Base-by-base conservation (phyloP, 179 eudicot species). In the Camellia oleifera region DNA sequence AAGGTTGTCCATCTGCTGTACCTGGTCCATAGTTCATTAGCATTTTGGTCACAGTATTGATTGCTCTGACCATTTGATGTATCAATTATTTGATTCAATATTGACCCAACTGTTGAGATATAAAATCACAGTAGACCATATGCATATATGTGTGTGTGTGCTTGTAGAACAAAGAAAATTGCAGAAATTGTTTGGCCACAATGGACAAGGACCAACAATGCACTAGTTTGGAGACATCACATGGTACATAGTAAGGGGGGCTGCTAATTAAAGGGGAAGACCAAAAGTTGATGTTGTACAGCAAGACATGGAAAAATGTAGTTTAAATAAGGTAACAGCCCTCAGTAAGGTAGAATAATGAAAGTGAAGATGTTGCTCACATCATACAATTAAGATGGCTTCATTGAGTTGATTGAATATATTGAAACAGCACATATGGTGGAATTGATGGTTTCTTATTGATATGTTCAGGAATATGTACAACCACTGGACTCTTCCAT, bases 261-360 rank as follows among this genome's bases (percentile, higher is more conserved):
- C 40, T 70, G 56, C n/a, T 70, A 46, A 46, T 70, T n/a, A n/a
- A 48, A 69, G 57, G 26, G 57, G 20, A 70, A 70, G 74, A 46
- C 74, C 57, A n/a, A 69, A 70, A 45, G 57, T n/a, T 70, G 74
- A 48, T 45, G 32, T 48, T 13, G 14, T 70, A 17, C 10, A 5
- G 57, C n/a, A 70, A 70, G 32, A 45, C 14, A 18, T n/a, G 26
- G 13, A 32, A 46, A 70, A 17, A n/a, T 70, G 23, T n/a, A 45
- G 73, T 50, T 45, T 69, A 46, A 72, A 44, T 53, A 20, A 72
- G 44, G 4, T 52, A 53, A 11, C 60, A 23, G 40, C 56, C 9
- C 15, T 20, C n/a, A 53, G 3, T 40, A 52, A 72, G 52, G 42
- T 3, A 8, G 61, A 72, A 72, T 13, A 10, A 61, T 20, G 61